Base-by-base conservation (phyloP, 257 asterid genomes). In the Ajuga chamaepitys region DNA sequence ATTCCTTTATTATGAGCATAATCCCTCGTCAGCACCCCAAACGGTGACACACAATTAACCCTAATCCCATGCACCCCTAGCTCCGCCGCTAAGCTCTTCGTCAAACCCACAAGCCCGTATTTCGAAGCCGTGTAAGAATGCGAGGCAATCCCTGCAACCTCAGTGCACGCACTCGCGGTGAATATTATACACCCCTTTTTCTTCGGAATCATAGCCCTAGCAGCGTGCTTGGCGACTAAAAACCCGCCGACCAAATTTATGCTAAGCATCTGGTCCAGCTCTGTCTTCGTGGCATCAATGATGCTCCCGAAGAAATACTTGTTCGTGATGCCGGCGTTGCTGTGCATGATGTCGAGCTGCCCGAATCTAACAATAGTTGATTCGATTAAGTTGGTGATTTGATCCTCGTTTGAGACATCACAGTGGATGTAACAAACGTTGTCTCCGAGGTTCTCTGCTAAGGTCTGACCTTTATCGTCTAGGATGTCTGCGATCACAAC, bases 401-500 rank as follows among this genome's bases (percentile, higher is more conserved):
- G 72, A 0, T 67, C 76, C 30, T 85, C 92, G 3, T 66, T 9
- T 0, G 86, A 34, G 24, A 82, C 84, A 10, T 85, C 83, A 28
- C 92, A 85, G 68, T 82, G 92, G 53, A 74, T 22, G 76, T 68
- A 85, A 38, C 14, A 11, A 1, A 50, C 75, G 12, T 51, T 12
- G 60, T 2, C 20, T n/a, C 74, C 77, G 0, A 85, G 75, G 3
- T 26, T 35, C 13, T 35, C 20, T 28, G 76, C 78, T 0, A 82
- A 58, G 41, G 69, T 30, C 7, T 60, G 67, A 7, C 91, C 88
- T 0, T 59, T 59, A 0, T 70, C 30, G 59, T 85, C 91, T 52
- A 80, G 83, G 58, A 85, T 72, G 74, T 85, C 88, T 3, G 79
- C 88, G 2, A 84, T 73, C 12, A 84, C 80, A 1, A 84, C 86